Evolutionary conservation across 1,284 basidiomycete genomes (phyloP).

Genomic region (Rhizoctonia solani): DNA sequence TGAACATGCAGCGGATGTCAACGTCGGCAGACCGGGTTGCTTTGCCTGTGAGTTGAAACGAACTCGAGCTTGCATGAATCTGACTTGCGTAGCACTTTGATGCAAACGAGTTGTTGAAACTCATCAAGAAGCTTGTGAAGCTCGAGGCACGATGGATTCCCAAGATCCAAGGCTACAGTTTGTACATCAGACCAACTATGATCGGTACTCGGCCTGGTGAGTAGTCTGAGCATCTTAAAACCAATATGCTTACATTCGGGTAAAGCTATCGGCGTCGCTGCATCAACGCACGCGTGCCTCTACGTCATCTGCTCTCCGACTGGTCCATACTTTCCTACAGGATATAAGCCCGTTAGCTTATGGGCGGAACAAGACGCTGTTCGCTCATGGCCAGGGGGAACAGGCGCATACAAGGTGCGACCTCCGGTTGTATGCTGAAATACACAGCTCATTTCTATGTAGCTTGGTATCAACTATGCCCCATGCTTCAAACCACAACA

Average conservation of each 20-base stretch:
- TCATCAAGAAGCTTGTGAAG: conserved; percentile 71
- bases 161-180: conserved; percentile 62
- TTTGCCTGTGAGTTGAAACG: conserved; percentile 56
- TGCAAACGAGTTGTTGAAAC: conserved; percentile 60
- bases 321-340: conserved; percentile 72
- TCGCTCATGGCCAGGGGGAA: conserved; percentile 80
- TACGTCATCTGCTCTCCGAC: conserved; percentile 70
- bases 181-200: conserved; percentile 81
- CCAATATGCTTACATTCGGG: not conserved
- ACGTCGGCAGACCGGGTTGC: conserved; percentile 64
- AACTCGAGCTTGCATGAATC: not conserved
- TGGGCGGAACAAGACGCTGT: conserved; percentile 70
- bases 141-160: conserved; percentile 81
- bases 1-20: conserved; percentile 79
- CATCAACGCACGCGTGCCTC: conserved; percentile 70
- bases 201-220: conserved; percentile 76
- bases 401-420: conserved; percentile 48
- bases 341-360: conserved; percentile 67
- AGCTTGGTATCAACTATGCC: conserved; percentile 69
- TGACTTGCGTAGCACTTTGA: conserved; percentile 59
- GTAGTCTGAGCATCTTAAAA: conserved; percentile 38
- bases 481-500: conserved; percentile 68
- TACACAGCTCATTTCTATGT: conserved; percentile 49
- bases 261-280: conserved; percentile 64
- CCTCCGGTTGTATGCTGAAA: not conserved